Percentiles rank a stretch among this genome's conserved stretches.
phyloP scores from a whole-genome alignment of 225 moss, liverwort and hornwort genomes.

The Marchantia polymorpha region DNA sequence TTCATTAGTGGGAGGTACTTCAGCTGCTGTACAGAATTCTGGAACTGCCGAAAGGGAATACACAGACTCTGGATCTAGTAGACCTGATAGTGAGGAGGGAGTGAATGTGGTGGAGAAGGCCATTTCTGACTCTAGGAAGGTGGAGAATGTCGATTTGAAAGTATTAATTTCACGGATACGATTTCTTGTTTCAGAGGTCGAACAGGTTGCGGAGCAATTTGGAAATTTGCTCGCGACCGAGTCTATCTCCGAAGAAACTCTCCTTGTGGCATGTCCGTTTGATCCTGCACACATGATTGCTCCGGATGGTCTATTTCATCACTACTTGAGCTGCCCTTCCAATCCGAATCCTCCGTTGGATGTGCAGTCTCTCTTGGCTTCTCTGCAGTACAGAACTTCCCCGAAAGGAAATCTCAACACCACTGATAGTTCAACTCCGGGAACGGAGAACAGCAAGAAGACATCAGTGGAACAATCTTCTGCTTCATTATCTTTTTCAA shows the following conservation, averaged over 20 bases:
- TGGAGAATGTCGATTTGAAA: conserved; percentile 11
- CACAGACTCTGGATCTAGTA: background rate
- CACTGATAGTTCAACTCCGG: background rate
- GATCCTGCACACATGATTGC: conserved; percentile 32
- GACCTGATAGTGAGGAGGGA: background rate
- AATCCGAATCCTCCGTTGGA: conserved; percentile 30
- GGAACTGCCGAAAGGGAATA: background rate
- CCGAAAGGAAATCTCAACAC: background rate
- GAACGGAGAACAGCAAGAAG: background rate
- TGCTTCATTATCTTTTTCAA: background rate
- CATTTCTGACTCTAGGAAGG: conserved; percentile 8
- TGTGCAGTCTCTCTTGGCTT: conserved; percentile 22
- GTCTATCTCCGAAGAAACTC: conserved; percentile 7
- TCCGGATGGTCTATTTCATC: conserved; percentile 41
- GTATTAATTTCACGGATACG: conserved; percentile 31
- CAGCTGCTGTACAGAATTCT: background rate
- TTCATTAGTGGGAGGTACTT: background rate
- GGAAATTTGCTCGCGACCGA: conserved; percentile 20
- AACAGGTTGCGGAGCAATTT: conserved; percentile 30
- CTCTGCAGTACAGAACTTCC: conserved; percentile 15
- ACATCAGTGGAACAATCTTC: background rate
- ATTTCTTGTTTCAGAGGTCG: conserved; percentile 29
- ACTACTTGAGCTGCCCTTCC: conserved; percentile 39
- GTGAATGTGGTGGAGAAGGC: conserved; percentile 26
- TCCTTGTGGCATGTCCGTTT: conserved; percentile 37